Evolutionary conservation across 2,329 filamentous ascomycete species (phyloP), one percentile per base, ranked within the genome.

Genomic region (Hansfordia pulvinata): DNA sequence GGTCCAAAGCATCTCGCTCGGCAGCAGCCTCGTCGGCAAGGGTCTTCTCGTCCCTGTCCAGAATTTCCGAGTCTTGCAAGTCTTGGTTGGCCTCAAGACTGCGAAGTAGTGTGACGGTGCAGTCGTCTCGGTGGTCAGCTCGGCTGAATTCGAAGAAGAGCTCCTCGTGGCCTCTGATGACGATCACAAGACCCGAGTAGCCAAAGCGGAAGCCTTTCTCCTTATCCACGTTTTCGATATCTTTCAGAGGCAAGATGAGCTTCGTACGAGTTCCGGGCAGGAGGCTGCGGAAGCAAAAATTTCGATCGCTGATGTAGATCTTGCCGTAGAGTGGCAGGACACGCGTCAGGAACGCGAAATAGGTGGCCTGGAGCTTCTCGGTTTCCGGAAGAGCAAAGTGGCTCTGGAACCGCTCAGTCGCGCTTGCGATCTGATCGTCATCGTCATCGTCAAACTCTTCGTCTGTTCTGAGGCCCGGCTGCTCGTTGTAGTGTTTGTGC

Each of bases 281-380:
- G 27, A 96, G 58, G 46, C 86, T 94, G 30, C 90, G 79, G 54
- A 93, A 98, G 56, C 90, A 98, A 37, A 96, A 82, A 31, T 76
- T 79, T 13, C 72, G 71, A 38, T 85, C 75, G 45, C 90, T 86
- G 38, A 96, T 76, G 52, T 98, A 98, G 18, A 96, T 81, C 53
- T 96, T 98, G 40, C 90, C 90, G 42, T 94, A 96, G 2, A 96
- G 64, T 3, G 90, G 90, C 17, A 96, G 54, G 1, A 93, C 83
- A 3, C 86, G 75, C 40, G 92, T 74, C n/a, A 96, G 64, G 45
- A 81, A 82, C n/a, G 82, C 84, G 51, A 85, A 96, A 52, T 90
- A 96, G 1, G 84, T 82, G 2, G 88, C 86, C 35, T 83, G 75
- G 2, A 98, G 68, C 46, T 73, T 79, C 47, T 98, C 90, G 1